Evolutionary conservation across 2,329 filamentous ascomycete species (phyloP).

Genomic region (Emmonsia crescens): DNA sequence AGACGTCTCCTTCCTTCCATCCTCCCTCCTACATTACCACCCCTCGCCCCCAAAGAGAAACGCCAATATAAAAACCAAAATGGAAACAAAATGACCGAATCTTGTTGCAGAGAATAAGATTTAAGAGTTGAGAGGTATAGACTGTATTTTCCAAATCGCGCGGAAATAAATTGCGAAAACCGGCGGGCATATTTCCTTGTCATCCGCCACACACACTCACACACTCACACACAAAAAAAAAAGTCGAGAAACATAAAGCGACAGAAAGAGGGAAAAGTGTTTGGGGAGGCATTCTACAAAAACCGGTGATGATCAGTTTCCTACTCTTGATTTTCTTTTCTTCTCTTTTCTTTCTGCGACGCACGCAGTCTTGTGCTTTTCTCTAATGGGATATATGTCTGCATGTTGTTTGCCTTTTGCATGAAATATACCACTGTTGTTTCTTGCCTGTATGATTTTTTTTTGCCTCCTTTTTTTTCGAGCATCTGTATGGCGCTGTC

Average conservation of each 20-base stretch:
- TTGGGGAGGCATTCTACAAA: neutral
- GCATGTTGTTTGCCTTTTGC: neutral
- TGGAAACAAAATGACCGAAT: neutral
- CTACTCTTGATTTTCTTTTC: neutral
- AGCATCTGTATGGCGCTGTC: slow-evolving; percentile 3
- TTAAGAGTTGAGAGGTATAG: slow-evolving; percentile 3
- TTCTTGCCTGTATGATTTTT: slow-evolving; percentile 3
- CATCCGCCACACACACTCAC: neutral
- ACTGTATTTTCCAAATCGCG: slow-evolving; percentile 1
- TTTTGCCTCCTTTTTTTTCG: neutral
- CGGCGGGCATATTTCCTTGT: neutral
- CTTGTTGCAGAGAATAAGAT: neutral
- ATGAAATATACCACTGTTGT: slow-evolving; percentile 6
- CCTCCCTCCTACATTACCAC: neutral
- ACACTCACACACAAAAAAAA: no score
- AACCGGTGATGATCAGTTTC: neutral
- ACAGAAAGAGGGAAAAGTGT: neutral
- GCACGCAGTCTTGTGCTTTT: neutral
- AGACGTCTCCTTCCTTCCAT: neutral
- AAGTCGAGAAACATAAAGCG: neutral
- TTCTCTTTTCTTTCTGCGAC: neutral
- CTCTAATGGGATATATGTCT: slow-evolving; percentile 2
- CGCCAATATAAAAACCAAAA: neutral
- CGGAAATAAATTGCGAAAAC: slow-evolving; percentile 1
- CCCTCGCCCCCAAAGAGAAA: neutral